Evolutionary conservation across 768 basidiomycete species (phyloP).

Genomic region (Boletus sp.): DNA sequence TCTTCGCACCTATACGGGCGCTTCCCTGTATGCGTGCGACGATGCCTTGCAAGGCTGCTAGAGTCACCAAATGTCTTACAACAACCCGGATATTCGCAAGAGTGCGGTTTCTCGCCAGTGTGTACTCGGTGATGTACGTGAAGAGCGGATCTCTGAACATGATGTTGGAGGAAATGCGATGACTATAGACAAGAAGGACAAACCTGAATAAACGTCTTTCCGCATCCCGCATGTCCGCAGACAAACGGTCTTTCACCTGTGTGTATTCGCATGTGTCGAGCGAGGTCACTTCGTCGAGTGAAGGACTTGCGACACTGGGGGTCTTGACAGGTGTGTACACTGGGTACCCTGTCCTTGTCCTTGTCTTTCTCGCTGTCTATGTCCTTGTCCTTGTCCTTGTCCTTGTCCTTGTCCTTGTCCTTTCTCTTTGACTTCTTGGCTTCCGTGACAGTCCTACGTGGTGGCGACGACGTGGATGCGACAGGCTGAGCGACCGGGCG

Average conservation of each 20-base stretch:
- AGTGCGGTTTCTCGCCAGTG: slow-evolving; percentile 91
- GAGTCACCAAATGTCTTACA: slow-evolving; percentile 89
- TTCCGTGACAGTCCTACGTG: slow-evolving; percentile 23
- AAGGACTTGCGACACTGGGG: slow-evolving; percentile 78
- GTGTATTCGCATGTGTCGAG: slow-evolving; percentile 85
- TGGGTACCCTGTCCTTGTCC: slow-evolving; percentile 46
- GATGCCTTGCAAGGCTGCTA: slow-evolving; percentile 86
- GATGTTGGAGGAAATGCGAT: slow-evolving; percentile 7
- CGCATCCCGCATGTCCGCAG: slow-evolving; percentile 68
- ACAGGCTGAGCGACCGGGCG: slow-evolving; percentile 37
- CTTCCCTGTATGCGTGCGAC: slow-evolving; percentile 85
- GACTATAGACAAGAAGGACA: slow-evolving; percentile 9
- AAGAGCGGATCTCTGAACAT: slow-evolving; percentile 73
- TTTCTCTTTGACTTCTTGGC: slow-evolving; percentile 27
- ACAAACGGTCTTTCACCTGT: slow-evolving; percentile 86
- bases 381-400: slow-evolving; percentile 28
- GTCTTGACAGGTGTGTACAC: slow-evolving; percentile 63
- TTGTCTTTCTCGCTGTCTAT: slow-evolving; percentile 25
- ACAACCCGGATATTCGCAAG: slow-evolving; percentile 86
- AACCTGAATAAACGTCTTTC: slow-evolving; percentile 92
- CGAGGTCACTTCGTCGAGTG: slow-evolving; percentile 77
- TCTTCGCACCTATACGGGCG: slow-evolving; percentile 86
- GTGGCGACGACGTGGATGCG: slow-evolving; percentile 50
- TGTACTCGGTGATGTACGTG: slow-evolving; percentile 88
- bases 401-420: slow-evolving; percentile 6